Percentiles rank a stretch among this genome's conserved stretches.
These are phyloP conservation scores for Yarrowia sp. DNA, from an alignment of 805 yeast species.

Conservation along the genomic window DNA sequence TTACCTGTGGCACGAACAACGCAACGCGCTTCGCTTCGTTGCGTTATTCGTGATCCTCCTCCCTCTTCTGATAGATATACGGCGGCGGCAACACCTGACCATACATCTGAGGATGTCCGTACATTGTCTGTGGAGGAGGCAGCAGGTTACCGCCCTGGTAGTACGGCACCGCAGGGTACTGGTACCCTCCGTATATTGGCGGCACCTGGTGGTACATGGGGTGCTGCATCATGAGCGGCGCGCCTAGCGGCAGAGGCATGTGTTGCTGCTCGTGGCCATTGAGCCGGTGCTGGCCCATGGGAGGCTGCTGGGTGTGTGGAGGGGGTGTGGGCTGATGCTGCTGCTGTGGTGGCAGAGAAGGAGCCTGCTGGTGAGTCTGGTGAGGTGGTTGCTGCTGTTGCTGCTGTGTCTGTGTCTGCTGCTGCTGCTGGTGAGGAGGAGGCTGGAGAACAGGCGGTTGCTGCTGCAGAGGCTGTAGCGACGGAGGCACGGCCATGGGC, in stretches of 20 bases:
- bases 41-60: slow-evolving; percentile 10
- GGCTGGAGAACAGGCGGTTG: neutral
- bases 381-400: neutral
- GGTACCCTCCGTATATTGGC: slow-evolving; percentile 37
- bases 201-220: slow-evolving; percentile 36
- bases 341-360: neutral
- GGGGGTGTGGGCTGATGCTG: neutral
- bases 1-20: no score
- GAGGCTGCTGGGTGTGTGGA: neutral
- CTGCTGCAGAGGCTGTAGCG: neutral
- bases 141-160: slow-evolving; percentile 27
- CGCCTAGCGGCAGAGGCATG: slow-evolving; percentile 32
- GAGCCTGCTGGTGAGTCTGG: slow-evolving; percentile 1
- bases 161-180: slow-evolving; percentile 28
- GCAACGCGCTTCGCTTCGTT: neutral
- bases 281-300: slow-evolving; percentile 9
- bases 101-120: slow-evolving; percentile 33
- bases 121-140: slow-evolving; percentile 35
- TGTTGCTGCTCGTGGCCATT: slow-evolving; percentile 32
- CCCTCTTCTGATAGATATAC: slow-evolving; percentile 31
- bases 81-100: slow-evolving; percentile 34
- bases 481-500: neutral
- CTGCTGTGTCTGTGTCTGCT: neutral
- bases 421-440: slow-evolving; percentile 6
- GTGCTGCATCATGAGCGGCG: slow-evolving; percentile 36